Conservation (phyloP, 1,284 basidiomycete species). For the Taiwanofungus camphoratus region DNA sequence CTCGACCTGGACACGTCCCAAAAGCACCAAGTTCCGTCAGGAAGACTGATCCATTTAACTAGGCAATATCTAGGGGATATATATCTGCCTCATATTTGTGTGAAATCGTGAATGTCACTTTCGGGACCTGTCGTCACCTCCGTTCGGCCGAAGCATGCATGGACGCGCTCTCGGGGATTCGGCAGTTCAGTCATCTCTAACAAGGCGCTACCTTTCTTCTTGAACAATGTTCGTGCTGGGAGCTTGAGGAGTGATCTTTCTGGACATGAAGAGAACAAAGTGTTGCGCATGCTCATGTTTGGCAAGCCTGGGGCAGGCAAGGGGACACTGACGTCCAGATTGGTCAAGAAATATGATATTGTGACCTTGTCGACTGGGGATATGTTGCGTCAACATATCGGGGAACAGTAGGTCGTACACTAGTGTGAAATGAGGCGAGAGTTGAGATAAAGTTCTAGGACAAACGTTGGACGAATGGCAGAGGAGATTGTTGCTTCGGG, state of each 20-base stretch:
- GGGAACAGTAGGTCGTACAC: constrained; percentile 42
- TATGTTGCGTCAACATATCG: constrained; percentile 74
- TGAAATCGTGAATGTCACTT: constrained; percentile 6
- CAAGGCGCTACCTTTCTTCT: constrained; percentile 48
- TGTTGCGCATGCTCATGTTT: constrained; percentile 75
- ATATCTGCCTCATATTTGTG: too few relatives aligned
- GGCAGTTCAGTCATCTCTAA: constrained; percentile 34
- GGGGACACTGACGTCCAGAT: constrained; percentile 69
- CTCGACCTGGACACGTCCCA: too few relatives aligned
- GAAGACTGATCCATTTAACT: too few relatives aligned
- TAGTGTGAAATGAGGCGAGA: not conserved
- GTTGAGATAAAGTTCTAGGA: constrained; percentile 33
- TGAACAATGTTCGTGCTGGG: constrained; percentile 36
- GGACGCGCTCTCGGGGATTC: constrained; percentile 25
- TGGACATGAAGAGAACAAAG: constrained; percentile 29
- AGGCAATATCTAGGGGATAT: too few relatives aligned
- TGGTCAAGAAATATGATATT: constrained; percentile 75
- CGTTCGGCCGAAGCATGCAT: constrained; percentile 14
- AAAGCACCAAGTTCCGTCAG: too few relatives aligned
- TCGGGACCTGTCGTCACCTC: constrained; percentile 8
- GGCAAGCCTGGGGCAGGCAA: constrained; percentile 79
- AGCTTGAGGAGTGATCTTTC: constrained; percentile 28
- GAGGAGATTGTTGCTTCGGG: constrained; percentile 74
- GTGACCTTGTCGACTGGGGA: constrained; percentile 76
- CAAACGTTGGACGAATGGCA: constrained; percentile 65